Evolutionary conservation across 1,284 basidiomycete genomes (phyloP).

Genomic region (Tranzscheliella williamsii): DNA sequence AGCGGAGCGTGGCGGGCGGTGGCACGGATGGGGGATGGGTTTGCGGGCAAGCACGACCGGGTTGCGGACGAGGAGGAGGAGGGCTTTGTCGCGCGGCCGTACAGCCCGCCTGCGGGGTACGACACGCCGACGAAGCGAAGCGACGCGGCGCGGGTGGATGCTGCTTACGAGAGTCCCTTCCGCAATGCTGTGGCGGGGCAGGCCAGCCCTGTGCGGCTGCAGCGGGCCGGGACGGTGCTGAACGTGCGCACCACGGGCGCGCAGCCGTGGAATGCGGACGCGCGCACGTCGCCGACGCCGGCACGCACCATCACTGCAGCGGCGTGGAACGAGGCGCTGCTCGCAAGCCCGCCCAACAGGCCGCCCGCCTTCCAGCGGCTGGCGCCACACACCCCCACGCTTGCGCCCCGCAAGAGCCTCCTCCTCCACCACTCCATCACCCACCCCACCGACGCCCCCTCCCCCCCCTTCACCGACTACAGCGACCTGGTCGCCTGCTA

Average conservation of each 20-base stretch:
- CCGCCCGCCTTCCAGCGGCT: background rate
- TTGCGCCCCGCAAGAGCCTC: background rate
- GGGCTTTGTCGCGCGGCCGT: conserved; percentile 11
- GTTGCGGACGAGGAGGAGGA: conserved; percentile 16
- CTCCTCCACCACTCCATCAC: too few species aligned
- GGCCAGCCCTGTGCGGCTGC: conserved; percentile 1
- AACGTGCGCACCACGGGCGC: conserved; percentile 10
- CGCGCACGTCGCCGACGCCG: background rate
- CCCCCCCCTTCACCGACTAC: conserved; percentile 20
- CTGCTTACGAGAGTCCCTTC: background rate
- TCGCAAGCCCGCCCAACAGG: conserved; percentile 16
- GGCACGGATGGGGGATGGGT: background rate
- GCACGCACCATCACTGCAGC: conserved; percentile 6
- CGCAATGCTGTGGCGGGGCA: background rate
- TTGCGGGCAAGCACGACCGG: background rate
- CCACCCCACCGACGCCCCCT: too few species aligned
- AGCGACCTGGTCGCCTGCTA: conserved; percentile 29
- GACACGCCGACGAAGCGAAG: conserved; percentile 16
- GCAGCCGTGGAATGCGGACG: conserved; percentile 13
- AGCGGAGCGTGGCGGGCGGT: conserved; percentile 23
- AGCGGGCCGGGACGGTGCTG: conserved; percentile 7
- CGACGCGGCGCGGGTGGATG: too few species aligned
- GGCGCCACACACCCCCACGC: too few species aligned
- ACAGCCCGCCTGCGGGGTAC: conserved; percentile 1
- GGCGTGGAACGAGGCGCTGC: conserved; percentile 16